Conservation (phyloP, 768 basidiomycete species). For the Crepidotus variabilis region DNA sequence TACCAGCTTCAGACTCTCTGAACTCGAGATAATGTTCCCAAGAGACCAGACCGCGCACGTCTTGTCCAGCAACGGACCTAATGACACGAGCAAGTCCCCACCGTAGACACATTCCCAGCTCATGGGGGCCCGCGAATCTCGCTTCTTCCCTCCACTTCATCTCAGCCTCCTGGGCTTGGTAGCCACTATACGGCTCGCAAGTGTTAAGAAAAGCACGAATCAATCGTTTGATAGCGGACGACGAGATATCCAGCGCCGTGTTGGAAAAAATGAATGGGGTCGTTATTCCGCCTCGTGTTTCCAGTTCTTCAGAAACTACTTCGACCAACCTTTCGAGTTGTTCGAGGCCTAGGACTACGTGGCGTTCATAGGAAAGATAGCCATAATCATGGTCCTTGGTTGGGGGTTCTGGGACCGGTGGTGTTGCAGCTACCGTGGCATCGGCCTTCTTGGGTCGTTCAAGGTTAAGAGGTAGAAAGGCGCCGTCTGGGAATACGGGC, state of each 20-base stretch:
- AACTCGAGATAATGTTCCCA: conserved; percentile 86
- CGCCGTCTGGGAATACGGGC: conserved; percentile 43
- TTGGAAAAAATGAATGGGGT: conserved; percentile 92
- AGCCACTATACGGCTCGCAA: conserved; percentile 33
- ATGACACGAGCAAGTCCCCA: conserved; percentile 88
- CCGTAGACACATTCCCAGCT: conserved; percentile 87
- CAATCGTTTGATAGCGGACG: conserved; percentile 69
- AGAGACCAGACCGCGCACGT: conserved; percentile 78
- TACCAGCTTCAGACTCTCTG: conserved; percentile 79
- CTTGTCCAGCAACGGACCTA: conserved; percentile 62
- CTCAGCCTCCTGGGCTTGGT: conserved; percentile 40
- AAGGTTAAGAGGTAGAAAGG: conserved; percentile 49
- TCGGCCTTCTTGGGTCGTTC: conserved; percentile 39
- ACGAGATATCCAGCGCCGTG: conserved; percentile 80
- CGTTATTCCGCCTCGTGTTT: conserved; percentile 71
- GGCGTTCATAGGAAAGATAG: conserved; percentile 67
- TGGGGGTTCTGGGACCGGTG: conserved; percentile 26
- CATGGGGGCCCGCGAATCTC: conserved; percentile 77
- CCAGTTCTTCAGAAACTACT: conserved; percentile 66
- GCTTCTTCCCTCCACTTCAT: conserved; percentile 76
- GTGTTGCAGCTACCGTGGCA: conserved; percentile 19
- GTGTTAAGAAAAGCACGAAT: conserved; percentile 79
- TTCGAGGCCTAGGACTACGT: conserved; percentile 74
- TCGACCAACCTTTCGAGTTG: conserved; percentile 71
- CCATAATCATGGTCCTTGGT: conserved; percentile 53